These are phyloP conservation scores for Zangia roseola DNA, from an alignment of 768 basidiomycete genomes.

Conservation along the genomic window DNA sequence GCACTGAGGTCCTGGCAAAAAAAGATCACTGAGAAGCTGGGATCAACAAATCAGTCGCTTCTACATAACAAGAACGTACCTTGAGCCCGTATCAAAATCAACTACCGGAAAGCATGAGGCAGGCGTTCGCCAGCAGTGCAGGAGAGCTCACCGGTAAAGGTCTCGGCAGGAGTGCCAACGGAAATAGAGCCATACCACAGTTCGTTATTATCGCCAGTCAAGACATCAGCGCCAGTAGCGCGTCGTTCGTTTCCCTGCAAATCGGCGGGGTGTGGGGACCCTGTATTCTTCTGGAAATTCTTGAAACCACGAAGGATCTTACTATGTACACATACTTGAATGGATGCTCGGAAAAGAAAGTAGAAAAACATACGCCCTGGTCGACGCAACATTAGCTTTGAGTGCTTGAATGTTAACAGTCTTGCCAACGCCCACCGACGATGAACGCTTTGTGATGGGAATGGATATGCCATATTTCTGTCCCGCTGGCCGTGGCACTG, in stretches of 20 bases:
- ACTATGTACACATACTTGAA: too few relatives aligned
- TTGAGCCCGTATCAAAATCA: constrained; percentile 27
- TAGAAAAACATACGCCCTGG: constrained; percentile 8
- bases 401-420: not conserved
- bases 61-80: not conserved
- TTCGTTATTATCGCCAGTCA: not conserved
- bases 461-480: not conserved
- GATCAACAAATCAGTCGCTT: not conserved
- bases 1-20: constrained; percentile 4
- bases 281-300: not conserved
- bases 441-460: constrained; percentile 6
- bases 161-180: constrained; percentile 4
- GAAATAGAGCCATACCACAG: constrained; percentile 13
- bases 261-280: not conserved
- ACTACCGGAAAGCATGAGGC: constrained; percentile 4
- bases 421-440: not conserved
- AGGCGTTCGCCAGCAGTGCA: not conserved
- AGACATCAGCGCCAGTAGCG: not conserved
- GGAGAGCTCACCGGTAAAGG: constrained; percentile 3
- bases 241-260: not conserved
- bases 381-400: not conserved
- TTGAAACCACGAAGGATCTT: not conserved
- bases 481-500: not conserved
- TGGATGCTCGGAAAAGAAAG: too few relatives aligned
- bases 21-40: constrained; percentile 13